Percentiles rank a stretch among this genome's conserved stretches.
phyloP scores from a whole-genome alignment of 2,329 filamentous ascomycete genomes.

The Escovopsis sp. region DNA sequence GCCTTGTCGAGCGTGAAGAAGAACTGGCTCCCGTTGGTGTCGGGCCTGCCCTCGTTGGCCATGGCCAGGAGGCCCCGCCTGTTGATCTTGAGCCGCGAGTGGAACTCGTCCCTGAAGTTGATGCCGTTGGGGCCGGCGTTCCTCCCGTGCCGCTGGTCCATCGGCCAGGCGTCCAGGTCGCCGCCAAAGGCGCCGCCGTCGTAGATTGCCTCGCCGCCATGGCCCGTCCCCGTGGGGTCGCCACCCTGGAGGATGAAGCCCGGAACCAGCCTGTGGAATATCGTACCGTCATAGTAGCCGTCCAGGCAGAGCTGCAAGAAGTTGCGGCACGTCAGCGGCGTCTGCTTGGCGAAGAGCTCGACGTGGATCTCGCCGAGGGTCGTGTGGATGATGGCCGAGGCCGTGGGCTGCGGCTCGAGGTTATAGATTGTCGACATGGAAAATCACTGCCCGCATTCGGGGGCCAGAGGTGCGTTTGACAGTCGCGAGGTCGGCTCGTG shows the following conservation, averaged over 20 bases:
- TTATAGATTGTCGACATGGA: constrained; percentile 83
- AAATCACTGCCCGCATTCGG: too few species aligned
- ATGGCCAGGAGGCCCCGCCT: constrained; percentile 83
- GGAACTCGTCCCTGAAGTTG: constrained; percentile 71
- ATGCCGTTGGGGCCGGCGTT: constrained; percentile 46
- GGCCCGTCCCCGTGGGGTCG: constrained; percentile 83
- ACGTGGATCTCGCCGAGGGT: constrained; percentile 78
- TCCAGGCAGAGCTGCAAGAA: constrained; percentile 92
- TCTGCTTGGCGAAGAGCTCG: constrained; percentile 90
- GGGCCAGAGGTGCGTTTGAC: too few species aligned
- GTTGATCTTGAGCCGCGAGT: constrained; percentile 85
- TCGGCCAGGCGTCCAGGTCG: constrained; percentile 58
- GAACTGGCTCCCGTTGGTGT: constrained; percentile 91
- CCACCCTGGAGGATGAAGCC: constrained; percentile 91
- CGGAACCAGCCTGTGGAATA: constrained; percentile 86
- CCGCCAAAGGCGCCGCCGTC: constrained; percentile 64
- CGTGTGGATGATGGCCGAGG: constrained; percentile 80
- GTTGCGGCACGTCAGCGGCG: constrained; percentile 80
- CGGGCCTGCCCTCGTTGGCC: constrained; percentile 67
- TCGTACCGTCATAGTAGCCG: constrained; percentile 85
- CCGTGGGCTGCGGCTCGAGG: constrained; percentile 86
- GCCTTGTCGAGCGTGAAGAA: constrained; percentile 84
- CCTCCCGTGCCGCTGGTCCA: constrained; percentile 47
- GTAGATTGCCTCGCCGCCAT: constrained; percentile 84
- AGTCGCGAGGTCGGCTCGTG: too few species aligned